Percentiles rank a stretch among this genome's conserved stretches.
These are phyloP conservation scores for Sanguinoderma infundibulare DNA, from an alignment of 1,284 basidiomycete species.

Conservation along the genomic window DNA sequence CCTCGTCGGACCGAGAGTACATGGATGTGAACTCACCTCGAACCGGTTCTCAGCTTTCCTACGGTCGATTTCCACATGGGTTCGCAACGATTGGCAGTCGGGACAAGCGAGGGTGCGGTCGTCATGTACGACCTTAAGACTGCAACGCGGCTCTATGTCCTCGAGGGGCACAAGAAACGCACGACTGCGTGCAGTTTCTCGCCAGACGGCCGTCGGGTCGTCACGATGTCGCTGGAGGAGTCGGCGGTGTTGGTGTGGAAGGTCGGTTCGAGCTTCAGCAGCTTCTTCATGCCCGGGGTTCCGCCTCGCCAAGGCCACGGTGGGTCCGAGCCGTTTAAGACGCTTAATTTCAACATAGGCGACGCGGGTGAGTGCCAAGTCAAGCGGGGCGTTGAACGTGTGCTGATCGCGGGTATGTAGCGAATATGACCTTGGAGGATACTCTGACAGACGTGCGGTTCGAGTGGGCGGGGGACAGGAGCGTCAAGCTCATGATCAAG, in stretches of 20 bases:
- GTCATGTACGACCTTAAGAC: conserved; percentile 98
- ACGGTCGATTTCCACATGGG: conserved; percentile 89
- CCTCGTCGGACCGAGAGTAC: neutral
- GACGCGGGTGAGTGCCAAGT: conserved; percentile 51
- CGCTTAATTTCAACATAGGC: conserved; percentile 76
- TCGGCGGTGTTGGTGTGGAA: conserved; percentile 87
- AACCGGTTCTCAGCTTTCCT: conserved; percentile 69
- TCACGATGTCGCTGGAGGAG: conserved; percentile 89
- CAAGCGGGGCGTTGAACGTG: neutral
- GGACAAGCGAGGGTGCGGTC: conserved; percentile 91
- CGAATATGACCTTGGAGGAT: conserved; percentile 69
- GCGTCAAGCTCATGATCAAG: conserved; percentile 80
- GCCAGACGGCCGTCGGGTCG: conserved; percentile 88
- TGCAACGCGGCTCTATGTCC: conserved; percentile 91
- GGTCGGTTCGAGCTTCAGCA: conserved; percentile 83
- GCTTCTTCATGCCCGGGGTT: conserved; percentile 90
- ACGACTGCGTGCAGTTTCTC: conserved; percentile 89
- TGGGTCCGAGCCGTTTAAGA: conserved; percentile 85
- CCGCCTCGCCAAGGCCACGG: conserved; percentile 89
- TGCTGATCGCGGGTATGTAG: conserved; percentile 40
- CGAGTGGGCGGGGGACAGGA: conserved; percentile 84
- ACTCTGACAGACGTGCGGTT: conserved; percentile 79
- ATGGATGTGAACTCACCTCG: neutral
- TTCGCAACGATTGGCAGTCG: conserved; percentile 90
- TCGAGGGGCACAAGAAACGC: conserved; percentile 86